Conservation (phyloP, 257 asterid genomes). For the Verbena officinalis region DNA sequence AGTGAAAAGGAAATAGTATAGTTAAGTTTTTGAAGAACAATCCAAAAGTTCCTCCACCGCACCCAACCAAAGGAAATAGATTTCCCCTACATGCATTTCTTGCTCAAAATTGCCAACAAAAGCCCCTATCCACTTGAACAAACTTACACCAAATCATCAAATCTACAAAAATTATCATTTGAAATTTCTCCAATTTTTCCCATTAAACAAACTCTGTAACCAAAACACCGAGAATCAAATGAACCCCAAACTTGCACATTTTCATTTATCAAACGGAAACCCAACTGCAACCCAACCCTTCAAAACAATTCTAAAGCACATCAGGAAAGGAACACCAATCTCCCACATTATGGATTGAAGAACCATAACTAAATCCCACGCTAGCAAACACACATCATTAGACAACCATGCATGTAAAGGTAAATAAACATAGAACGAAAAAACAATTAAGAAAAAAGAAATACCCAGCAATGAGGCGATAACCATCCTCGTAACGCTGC, state of each 20-base stretch:
- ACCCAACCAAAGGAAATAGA: not conserved
- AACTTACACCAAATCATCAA: constrained; percentile 18
- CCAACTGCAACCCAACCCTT: constrained; percentile 16
- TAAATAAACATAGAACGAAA: constrained; percentile 20
- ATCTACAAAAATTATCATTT: constrained; percentile 1
- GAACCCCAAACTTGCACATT: constrained; percentile 16
- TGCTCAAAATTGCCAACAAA: constrained; percentile 4
- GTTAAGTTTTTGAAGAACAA: not conserved
- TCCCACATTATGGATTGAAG: constrained; percentile 27
- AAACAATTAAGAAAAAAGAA: not conserved
- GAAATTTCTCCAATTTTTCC: not conserved
- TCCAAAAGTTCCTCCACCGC: not conserved
- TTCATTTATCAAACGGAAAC: constrained; percentile 25
- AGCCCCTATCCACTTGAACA: constrained; percentile 23
- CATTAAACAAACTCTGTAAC: constrained; percentile 22
- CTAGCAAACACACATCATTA: constrained; percentile 32
- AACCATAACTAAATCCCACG: constrained; percentile 27
- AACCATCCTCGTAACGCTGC: constrained; percentile 83
- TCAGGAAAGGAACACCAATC: constrained; percentile 30
- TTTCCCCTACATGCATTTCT: constrained; percentile 13
- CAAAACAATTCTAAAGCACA: constrained; percentile 22
- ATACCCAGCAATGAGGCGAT: constrained; percentile 91
- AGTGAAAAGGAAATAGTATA: not conserved
- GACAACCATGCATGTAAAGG: constrained; percentile 39
- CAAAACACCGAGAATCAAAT: constrained; percentile 19